Base-by-base conservation (phyloP, 2,329 filamentous ascomycete species). In the Fusarium algeriense region DNA sequence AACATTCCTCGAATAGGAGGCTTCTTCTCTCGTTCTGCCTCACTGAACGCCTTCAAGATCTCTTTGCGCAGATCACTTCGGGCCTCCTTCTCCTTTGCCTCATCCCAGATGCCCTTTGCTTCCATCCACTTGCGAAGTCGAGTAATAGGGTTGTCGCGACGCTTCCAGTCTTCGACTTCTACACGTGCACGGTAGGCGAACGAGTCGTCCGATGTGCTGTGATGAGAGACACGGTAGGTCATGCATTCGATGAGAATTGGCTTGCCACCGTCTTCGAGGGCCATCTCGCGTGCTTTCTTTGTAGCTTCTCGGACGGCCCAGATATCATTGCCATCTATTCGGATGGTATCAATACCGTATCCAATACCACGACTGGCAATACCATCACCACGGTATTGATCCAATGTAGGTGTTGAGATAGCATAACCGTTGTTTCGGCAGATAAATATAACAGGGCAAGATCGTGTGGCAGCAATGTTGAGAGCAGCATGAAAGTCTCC, bases 221-320 rank as follows among this genome's bases (percentile, higher is more conserved):
- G 96, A 79, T 99, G 94, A 10, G 93, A 95, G 45, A 98, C 95
- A n/a, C 96, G 94, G 82, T 99, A 99, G 28, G 93, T 95, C 93
- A 99, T 97, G 60, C 94, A 94, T 82, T 99, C 96, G 43, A 99
- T 92, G 11, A 99, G 84, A 0, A 99, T 88, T 0, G 94, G 94
- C 69, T 88, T 90, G 7, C 93, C 93, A n/a, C 93, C 93, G 45
- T 93, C 90, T 60, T 92, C 85, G 6, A 98, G 86, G 0, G 95
- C 95, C 77, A 95, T 89, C 52, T 89, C 86, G 4, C 95, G 88
- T 0, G 96, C 96, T 79, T 89, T 88, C 77, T 89, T 89, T 28
- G 93, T 96, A 0, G 90, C 94, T 81, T 94, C 92, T 43, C 93
- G 87, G 0, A 97, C 93, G 2, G 95, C 94, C 82, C 95, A 95